phyloP scores from a whole-genome alignment of 768 basidiomycete species.

The Amanita rimosa region DNA sequence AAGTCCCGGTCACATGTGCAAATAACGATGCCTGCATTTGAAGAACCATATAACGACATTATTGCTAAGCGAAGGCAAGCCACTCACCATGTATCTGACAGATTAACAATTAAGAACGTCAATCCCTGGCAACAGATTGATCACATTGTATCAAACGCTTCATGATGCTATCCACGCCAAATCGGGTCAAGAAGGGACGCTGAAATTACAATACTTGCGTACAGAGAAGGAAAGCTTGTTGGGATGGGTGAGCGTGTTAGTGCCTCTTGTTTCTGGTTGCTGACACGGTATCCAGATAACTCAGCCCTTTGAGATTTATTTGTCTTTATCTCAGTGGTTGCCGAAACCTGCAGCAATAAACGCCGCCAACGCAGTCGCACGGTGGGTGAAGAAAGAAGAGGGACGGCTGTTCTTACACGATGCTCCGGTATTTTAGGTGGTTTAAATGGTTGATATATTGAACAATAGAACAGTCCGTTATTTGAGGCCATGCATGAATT shows the following conservation, averaged over 20 bases:
- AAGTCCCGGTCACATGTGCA: constrained; percentile 88
- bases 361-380: constrained; percentile 80
- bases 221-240: constrained; percentile 83
- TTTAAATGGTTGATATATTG: not conserved
- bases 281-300: constrained; percentile 52
- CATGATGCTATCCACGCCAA: constrained; percentile 88
- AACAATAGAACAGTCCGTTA: not conserved
- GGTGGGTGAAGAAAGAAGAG: constrained; percentile 92
- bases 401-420: constrained; percentile 69
- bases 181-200: constrained; percentile 66
- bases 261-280: not conserved
- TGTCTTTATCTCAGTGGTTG: constrained; percentile 68
- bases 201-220: constrained; percentile 81
- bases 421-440: constrained; percentile 72
- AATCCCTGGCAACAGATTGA: constrained; percentile 36
- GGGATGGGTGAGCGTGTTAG: constrained; percentile 69
- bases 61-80: constrained; percentile 51
- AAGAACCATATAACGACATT: constrained; percentile 66
- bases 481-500: not conserved
- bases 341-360: constrained; percentile 84
- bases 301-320: constrained; percentile 86
- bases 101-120: not conserved
- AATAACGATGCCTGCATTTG: constrained; percentile 75
- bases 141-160: constrained; percentile 79
- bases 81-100: not conserved